Percentiles rank a stretch among this genome's conserved stretches.
Conservation (phyloP, 768 basidiomycete genomes). For the Suillus subluteus region DNA sequence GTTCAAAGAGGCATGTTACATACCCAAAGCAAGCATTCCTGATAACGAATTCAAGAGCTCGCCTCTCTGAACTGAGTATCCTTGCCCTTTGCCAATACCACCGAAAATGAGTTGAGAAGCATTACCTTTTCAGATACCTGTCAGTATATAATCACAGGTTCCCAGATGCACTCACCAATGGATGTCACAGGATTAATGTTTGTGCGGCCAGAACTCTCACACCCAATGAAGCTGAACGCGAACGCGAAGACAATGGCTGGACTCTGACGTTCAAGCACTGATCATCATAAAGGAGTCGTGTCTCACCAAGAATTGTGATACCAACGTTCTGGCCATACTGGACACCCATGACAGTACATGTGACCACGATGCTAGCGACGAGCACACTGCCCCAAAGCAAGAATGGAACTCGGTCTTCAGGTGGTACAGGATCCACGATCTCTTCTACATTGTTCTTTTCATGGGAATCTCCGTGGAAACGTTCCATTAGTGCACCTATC, state of each 20-base stretch:
- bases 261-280: background rate
- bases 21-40: slow-evolving; percentile 30
- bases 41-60: slow-evolving; percentile 28
- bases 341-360: slow-evolving; percentile 55
- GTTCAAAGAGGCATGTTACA: slow-evolving; percentile 2
- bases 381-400: slow-evolving; percentile 60
- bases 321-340: slow-evolving; percentile 57
- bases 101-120: slow-evolving; percentile 70
- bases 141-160: background rate
- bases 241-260: slow-evolving; percentile 58
- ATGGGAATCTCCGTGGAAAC: slow-evolving; percentile 10
- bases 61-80: slow-evolving; percentile 21
- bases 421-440: slow-evolving; percentile 55
- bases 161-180: slow-evolving; percentile 37
- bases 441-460: slow-evolving; percentile 33
- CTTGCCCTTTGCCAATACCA: slow-evolving; percentile 55
- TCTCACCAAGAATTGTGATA: slow-evolving; percentile 27
- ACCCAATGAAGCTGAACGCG: slow-evolving; percentile 69
- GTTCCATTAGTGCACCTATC: slow-evolving; percentile 10
- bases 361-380: slow-evolving; percentile 50
- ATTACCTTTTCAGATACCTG: slow-evolving; percentile 25
- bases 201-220: slow-evolving; percentile 60
- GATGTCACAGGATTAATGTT: slow-evolving; percentile 66
- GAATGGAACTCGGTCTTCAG: slow-evolving; percentile 56
- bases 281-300: background rate